phyloP scores from a whole-genome alignment of 768 basidiomycete genomes.

The Collybia sp. region DNA sequence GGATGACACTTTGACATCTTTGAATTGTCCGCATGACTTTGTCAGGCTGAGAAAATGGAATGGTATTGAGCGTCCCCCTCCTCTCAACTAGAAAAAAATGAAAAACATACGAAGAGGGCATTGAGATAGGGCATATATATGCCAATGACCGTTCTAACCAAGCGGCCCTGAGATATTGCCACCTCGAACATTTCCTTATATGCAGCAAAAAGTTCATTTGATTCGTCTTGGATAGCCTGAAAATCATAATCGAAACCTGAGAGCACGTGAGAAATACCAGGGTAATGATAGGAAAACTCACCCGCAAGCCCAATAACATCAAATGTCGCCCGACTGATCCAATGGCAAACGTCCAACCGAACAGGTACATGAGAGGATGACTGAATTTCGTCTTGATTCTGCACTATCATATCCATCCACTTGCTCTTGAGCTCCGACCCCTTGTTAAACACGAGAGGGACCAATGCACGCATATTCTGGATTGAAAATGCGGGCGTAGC shows the following conservation, averaged over 20 bases:
- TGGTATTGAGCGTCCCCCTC: not conserved
- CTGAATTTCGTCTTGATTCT: constrained; percentile 17
- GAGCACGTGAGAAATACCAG: not conserved
- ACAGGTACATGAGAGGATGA: constrained; percentile 20
- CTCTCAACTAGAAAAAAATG: not conserved
- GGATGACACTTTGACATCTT: constrained; percentile 58
- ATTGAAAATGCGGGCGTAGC: constrained; percentile 75
- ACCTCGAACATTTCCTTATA: constrained; percentile 86
- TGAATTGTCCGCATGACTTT: constrained; percentile 41
- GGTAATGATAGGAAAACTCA: constrained; percentile 19
- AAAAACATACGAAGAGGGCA: constrained; percentile 47
- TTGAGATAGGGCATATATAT: constrained; percentile 58
- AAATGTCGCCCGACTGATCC: constrained; percentile 81
- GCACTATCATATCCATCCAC: constrained; percentile 47
- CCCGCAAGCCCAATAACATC: constrained; percentile 91
- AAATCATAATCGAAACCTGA: constrained; percentile 85
- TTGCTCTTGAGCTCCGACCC: constrained; percentile 56
- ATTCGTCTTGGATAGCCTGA: constrained; percentile 74
- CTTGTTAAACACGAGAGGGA: constrained; percentile 70
- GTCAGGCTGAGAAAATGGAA: constrained; percentile 42
- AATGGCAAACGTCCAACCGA: constrained; percentile 71
- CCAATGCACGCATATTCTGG: constrained; percentile 69
- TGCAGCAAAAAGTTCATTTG: constrained; percentile 73
- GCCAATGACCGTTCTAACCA: constrained; percentile 39
- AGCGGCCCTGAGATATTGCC: constrained; percentile 52